phyloP scores from a whole-genome alignment of 2,329 filamentous ascomycete species.

The Penicillium sp. region DNA sequence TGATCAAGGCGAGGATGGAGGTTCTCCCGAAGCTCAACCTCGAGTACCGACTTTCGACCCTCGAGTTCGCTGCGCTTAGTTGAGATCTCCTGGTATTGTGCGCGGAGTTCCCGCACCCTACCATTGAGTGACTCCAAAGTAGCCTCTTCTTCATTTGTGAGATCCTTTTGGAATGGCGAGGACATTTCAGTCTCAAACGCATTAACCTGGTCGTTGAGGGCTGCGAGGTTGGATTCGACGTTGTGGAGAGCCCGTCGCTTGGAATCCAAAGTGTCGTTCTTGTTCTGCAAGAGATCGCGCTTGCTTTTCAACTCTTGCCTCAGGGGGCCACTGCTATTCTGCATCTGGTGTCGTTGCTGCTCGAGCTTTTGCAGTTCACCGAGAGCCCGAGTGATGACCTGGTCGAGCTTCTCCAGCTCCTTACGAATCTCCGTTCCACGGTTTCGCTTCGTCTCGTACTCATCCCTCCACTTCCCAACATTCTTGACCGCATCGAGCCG shows the following conservation, averaged over 20 bases:
- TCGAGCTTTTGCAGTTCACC: constrained; percentile 78
- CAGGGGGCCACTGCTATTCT: constrained; percentile 75
- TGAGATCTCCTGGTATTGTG: constrained; percentile 70
- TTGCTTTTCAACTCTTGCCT: constrained; percentile 71
- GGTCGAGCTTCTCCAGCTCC: constrained; percentile 73
- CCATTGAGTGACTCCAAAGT: constrained; percentile 67
- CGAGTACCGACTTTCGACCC: constrained; percentile 72
- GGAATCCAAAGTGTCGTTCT: constrained; percentile 66
- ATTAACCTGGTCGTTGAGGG: constrained; percentile 67
- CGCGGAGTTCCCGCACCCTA: constrained; percentile 67
- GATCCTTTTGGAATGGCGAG: constrained; percentile 86
- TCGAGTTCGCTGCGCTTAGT: constrained; percentile 71
- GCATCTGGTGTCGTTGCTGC: constrained; percentile 69
- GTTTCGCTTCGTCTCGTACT: constrained; percentile 62
- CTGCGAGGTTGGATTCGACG: constrained; percentile 68
- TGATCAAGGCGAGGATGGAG: constrained; percentile 82
- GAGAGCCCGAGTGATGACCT: constrained; percentile 81
- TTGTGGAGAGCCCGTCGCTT: constrained; percentile 62
- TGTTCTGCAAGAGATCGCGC: constrained; percentile 66
- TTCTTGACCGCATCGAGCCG: constrained; percentile 77
- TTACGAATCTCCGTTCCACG: constrained; percentile 62
- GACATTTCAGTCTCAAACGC: constrained; percentile 75
- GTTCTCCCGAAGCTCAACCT: constrained; percentile 84
- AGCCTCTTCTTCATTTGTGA: constrained; percentile 75
- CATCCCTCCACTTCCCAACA: constrained; percentile 67